phyloP scores from a whole-genome alignment of 192 early-diverging fungal genomes.

The Dissophora globulifera region DNA sequence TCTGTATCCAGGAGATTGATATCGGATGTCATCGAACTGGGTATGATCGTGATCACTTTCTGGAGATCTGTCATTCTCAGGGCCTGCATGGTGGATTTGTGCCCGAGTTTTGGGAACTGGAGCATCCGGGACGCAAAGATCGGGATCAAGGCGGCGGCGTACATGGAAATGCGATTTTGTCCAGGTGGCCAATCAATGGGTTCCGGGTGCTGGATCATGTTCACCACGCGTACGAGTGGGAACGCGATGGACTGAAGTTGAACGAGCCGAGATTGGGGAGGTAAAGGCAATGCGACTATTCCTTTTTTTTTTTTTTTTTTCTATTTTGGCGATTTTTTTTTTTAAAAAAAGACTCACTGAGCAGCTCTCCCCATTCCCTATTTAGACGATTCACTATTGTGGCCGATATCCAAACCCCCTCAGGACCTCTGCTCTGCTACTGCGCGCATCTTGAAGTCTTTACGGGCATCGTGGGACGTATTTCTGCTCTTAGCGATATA shows the following conservation, averaged over 20 bases:
- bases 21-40: constrained; percentile 78
- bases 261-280: constrained; percentile 76
- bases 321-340: not conserved
- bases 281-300: constrained; percentile 27
- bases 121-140: constrained; percentile 62
- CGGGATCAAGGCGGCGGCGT: constrained; percentile 79
- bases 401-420: constrained; percentile 62
- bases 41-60: constrained; percentile 64
- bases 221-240: constrained; percentile 79
- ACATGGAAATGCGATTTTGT: constrained; percentile 82
- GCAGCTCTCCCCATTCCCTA: not conserved
- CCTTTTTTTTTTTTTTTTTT: constrained; percentile 2
- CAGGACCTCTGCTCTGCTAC: constrained; percentile 71
- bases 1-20: constrained; percentile 82
- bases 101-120: constrained; percentile 80
- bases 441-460: constrained; percentile 83
- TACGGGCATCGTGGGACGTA: constrained; percentile 75
- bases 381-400: constrained; percentile 70
- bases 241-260: constrained; percentile 64
- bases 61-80: constrained; percentile 68
- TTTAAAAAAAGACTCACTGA: not conserved
- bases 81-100: constrained; percentile 73
- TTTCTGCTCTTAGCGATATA: constrained; percentile 75
- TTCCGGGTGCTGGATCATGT: constrained; percentile 72
- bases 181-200: constrained; percentile 68